Evolutionary conservation across 768 basidiomycete genomes (phyloP), one percentile per base, ranked within the genome.

Genomic region (Boletus sp.): DNA sequence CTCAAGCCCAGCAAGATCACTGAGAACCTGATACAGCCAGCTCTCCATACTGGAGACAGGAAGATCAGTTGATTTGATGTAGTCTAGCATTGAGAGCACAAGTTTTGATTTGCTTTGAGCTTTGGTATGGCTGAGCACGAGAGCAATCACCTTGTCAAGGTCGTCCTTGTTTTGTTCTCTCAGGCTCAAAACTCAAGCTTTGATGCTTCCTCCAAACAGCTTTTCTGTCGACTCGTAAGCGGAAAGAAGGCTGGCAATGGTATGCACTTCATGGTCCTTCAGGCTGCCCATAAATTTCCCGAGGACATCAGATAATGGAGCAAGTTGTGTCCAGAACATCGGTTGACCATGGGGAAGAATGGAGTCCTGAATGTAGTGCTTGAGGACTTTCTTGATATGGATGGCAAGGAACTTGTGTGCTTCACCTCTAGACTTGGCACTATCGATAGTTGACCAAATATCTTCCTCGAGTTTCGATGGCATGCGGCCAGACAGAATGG

Each of bases 41-140:
- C n/a, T n/a, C n/a, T n/a, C n/a, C n/a, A n/a, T n/a, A n/a, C n/a
- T n/a, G n/a, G n/a, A n/a, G n/a, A n/a, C n/a, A n/a, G n/a, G n/a
- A n/a, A n/a, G 74, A 36, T 85, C 84, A 63, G 86, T 86, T 33
- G 80, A 79, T 77, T 97, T 97, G 77, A 98, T 84, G 66, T 95
- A 83, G 63, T 98, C 95, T 40, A 98, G 82, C 44, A 98, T 78
- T 17, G 86, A 82, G 47, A 96, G 80, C 44, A 97, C 82, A 49
- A 98, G 81, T 70, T 92, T 94, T 62, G 86, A 85, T 78, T 98
- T 98, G 76, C 89, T 86, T 61, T 90, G 89, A 8, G 92, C 94
- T 75, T 94, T 96, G 78, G 94, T 92, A 73, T 99, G 97, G 56
- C 95, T 96, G 50, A 98, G 81, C 17, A 98, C 93, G 32, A 95